Evolutionary conservation across 768 basidiomycete species (phyloP).

Genomic region (Mycena belliarum): DNA sequence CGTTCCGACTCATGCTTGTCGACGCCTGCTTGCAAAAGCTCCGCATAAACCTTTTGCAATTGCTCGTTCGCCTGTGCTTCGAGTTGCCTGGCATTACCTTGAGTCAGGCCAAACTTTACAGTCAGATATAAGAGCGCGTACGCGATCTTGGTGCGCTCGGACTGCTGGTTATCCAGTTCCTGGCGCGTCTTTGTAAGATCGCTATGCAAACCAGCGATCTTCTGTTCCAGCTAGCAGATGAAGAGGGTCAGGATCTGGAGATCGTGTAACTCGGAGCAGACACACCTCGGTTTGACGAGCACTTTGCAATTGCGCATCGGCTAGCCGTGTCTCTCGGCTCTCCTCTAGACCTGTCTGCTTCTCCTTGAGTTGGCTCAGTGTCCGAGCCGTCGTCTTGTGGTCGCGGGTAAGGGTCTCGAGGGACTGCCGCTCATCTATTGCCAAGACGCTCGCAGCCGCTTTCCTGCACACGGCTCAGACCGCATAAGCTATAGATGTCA

Average conservation of each 20-base stretch:
- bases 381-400: constrained; percentile 70
- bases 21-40: constrained; percentile 87
- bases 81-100: constrained; percentile 64
- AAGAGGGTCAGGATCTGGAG: not conserved
- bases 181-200: constrained; percentile 70
- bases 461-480: constrained; percentile 51
- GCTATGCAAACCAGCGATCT: constrained; percentile 51
- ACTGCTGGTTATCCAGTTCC: constrained; percentile 82
- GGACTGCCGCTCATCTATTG: constrained; percentile 84
- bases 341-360: constrained; percentile 66
- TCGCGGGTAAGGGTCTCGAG: constrained; percentile 82
- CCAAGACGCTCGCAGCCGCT: constrained; percentile 73
- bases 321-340: constrained; percentile 54
- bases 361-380: constrained; percentile 65
- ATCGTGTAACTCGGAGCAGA: not conserved
- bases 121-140: constrained; percentile 36
- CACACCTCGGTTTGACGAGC: constrained; percentile 62
- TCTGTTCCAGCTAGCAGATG: constrained; percentile 55
- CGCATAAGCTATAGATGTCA: not conserved
- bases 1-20: constrained; percentile 86
- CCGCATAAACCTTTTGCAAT: constrained; percentile 75
- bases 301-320: constrained; percentile 51
- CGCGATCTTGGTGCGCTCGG: constrained; percentile 81
- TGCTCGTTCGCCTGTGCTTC: constrained; percentile 94
- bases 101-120: not conserved